These are phyloP conservation scores for Lippia alba DNA, from an alignment of 305 asterid species.

Conservation along the genomic window DNA sequence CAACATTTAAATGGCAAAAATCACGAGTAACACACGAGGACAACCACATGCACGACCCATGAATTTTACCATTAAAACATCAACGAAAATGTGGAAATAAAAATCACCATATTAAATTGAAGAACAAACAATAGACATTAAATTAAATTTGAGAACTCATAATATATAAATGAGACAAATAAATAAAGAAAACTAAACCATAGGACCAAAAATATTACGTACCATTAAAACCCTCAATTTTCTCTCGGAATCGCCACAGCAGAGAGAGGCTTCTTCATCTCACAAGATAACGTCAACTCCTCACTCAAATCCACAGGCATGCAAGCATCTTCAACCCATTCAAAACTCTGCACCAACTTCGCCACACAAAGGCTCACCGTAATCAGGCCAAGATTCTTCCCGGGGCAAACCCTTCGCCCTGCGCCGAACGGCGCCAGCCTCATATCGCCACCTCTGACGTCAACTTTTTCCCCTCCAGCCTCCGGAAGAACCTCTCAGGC, in stretches of 20 bases:
- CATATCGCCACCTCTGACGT: conserved; percentile 61
- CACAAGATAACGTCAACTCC: not conserved
- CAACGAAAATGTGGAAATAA: too few relatives aligned
- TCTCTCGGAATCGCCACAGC: conserved; percentile 46
- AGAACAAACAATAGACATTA: not conserved
- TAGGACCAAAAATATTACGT: too few relatives aligned
- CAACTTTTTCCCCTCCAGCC: conserved; percentile 43
- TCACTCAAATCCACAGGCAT: not conserved
- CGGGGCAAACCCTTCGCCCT: conserved; percentile 35
- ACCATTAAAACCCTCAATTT: not conserved
- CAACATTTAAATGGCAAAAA: too few relatives aligned
- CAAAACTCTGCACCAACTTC: not conserved
- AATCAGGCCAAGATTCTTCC: not conserved
- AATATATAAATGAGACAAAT: not conserved
- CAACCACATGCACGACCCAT: too few relatives aligned
- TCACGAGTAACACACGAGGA: too few relatives aligned
- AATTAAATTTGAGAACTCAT: not conserved
- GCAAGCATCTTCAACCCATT: not conserved
- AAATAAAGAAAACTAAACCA: conserved; percentile 2
- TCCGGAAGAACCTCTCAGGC: conserved; percentile 52
- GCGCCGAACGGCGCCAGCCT: conserved; percentile 76
- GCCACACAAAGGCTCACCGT: not conserved
- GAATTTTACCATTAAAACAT: too few relatives aligned
- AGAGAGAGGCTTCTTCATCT: conserved; percentile 44
- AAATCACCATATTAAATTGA: too few relatives aligned